Conservation (phyloP, 805 yeast genomes). For the Starmera pachycereana region DNA sequence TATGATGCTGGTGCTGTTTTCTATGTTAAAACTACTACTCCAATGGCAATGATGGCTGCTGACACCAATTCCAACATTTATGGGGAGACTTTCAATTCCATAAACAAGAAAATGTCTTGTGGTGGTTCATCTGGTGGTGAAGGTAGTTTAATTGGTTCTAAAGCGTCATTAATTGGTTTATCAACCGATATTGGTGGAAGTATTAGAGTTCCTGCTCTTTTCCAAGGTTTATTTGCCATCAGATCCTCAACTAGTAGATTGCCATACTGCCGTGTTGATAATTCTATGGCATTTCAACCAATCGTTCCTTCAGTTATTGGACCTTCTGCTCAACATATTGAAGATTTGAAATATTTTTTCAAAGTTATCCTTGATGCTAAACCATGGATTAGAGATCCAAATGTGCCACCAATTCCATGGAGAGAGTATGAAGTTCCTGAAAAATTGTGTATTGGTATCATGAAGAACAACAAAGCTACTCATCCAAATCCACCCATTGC, state of each 20-base stretch:
- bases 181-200: slow-evolving; percentile 72
- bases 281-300: slow-evolving; percentile 24
- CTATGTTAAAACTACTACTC: slow-evolving; percentile 57
- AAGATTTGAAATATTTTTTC: slow-evolving; percentile 21
- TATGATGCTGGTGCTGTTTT: slow-evolving; percentile 35
- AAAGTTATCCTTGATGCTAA: slow-evolving; percentile 30
- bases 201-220: slow-evolving; percentile 60
- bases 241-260: slow-evolving; percentile 50
- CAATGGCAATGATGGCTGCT: slow-evolving; percentile 62
- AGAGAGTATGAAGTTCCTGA: slow-evolving; percentile 17
- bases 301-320: slow-evolving; percentile 25
- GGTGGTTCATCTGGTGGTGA: slow-evolving; percentile 74
- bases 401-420: slow-evolving; percentile 43
- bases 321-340: slow-evolving; percentile 21
- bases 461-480: too few relatives aligned
- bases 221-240: slow-evolving; percentile 48
- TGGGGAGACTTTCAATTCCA: slow-evolving; percentile 53
- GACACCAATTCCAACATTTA: slow-evolving; percentile 50
- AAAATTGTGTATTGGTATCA: slow-evolving; percentile 35
- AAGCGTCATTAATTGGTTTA: slow-evolving; percentile 50
- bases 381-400: slow-evolving; percentile 42
- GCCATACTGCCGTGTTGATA: slow-evolving; percentile 2
- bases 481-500: slow-evolving; percentile 45
- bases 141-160: slow-evolving; percentile 48
- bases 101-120: slow-evolving; percentile 44